Conservation (phyloP, 2,329 filamentous ascomycete species). For the Eutypa lata region DNA sequence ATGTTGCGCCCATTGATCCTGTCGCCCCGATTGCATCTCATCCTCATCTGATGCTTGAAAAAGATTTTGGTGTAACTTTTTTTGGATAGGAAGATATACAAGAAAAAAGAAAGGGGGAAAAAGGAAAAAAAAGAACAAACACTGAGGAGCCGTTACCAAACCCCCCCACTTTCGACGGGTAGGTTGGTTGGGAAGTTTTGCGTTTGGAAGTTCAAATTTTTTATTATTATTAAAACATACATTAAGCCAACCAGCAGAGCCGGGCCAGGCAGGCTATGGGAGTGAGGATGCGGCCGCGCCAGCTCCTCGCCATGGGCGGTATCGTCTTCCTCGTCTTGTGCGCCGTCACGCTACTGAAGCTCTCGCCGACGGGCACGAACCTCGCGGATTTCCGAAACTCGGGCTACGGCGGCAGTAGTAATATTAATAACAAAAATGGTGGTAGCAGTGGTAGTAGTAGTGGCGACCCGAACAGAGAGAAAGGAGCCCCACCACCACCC, state of each 20-base stretch:
- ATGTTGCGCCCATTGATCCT: too few relatives aligned
- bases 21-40: too few relatives aligned
- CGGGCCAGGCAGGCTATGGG: background rate
- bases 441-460: background rate
- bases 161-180: too few relatives aligned
- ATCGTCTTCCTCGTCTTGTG: constrained; percentile 38
- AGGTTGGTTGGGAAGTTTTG: too few relatives aligned
- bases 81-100: too few relatives aligned
- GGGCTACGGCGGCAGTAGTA: constrained; percentile 4
- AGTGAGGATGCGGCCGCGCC: constrained; percentile 33
- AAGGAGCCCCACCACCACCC: constrained; percentile 4
- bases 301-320: constrained; percentile 31
- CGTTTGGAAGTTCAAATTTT: too few relatives aligned
- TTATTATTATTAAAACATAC: too few relatives aligned
- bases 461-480: constrained; percentile 3
- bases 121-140: too few relatives aligned
- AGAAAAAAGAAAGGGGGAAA: too few relatives aligned
- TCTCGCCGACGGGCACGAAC: constrained; percentile 20
- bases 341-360: constrained; percentile 20
- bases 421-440: constrained; percentile 4
- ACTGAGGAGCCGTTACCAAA: too few relatives aligned
- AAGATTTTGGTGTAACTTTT: too few relatives aligned
- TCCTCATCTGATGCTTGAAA: too few relatives aligned
- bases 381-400: constrained; percentile 13
- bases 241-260: background rate